These are phyloP conservation scores for Trichoderma reesei DNA, from an alignment of 495 filamentous ascomycete species.

Conservation along the genomic window DNA sequence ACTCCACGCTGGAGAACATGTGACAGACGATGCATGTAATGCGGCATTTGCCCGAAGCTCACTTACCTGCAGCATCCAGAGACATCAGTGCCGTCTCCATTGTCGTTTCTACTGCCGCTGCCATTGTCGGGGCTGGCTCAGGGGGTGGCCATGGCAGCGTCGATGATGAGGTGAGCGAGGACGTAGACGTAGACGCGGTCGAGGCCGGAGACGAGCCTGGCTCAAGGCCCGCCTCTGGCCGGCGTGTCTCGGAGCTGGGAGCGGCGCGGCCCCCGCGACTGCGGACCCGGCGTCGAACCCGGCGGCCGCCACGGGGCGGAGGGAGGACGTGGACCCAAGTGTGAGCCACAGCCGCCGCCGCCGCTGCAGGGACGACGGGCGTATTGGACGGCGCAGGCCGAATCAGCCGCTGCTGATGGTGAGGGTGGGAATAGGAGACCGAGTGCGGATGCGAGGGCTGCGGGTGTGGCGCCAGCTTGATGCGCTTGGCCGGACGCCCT, in stretches of 20 bases:
- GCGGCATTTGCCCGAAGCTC: background rate
- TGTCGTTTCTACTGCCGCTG: background rate
- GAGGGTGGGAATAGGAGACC: background rate
- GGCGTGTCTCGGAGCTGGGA: background rate
- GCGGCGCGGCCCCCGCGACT: background rate
- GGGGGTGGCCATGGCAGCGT: background rate
- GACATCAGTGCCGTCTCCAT: background rate
- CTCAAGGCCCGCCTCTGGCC: background rate
- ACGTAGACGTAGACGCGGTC: background rate
- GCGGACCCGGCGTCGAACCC: background rate
- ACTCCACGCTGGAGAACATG: too few species aligned
- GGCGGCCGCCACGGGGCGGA: background rate
- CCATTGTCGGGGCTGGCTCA: background rate
- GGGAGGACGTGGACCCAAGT: background rate
- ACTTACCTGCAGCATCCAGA: background rate
- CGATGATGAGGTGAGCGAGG: background rate
- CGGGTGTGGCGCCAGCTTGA: constrained; percentile 2
- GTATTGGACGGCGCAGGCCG: background rate
- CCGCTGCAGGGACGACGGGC: background rate
- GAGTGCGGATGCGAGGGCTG: background rate
- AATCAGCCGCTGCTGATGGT: background rate
- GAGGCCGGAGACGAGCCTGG: background rate
- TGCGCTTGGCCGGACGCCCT: constrained; percentile 7
- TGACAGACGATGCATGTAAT: background rate
- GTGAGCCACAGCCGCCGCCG: background rate